Conservation (phyloP, 1,284 basidiomycete species). For the Peniophora sp. region DNA sequence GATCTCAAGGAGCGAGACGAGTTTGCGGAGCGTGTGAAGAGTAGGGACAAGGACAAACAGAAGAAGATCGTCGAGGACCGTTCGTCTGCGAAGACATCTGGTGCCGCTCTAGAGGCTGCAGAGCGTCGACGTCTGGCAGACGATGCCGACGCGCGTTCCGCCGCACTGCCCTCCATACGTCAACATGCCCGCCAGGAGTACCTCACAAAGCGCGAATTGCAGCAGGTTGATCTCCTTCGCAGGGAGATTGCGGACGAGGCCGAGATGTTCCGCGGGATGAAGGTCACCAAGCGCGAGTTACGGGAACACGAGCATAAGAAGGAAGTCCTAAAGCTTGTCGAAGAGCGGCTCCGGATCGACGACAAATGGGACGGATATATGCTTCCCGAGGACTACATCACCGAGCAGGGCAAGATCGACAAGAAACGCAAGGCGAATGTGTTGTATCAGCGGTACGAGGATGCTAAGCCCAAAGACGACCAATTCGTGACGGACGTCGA, state of each 20-base stretch:
- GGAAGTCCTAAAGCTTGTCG: constrained; percentile 85
- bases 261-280: constrained; percentile 82
- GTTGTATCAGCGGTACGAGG: constrained; percentile 91
- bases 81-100: constrained; percentile 58
- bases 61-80: constrained; percentile 93
- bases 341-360: constrained; percentile 89
- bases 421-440: constrained; percentile 94
- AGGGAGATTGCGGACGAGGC: constrained; percentile 93
- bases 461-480: constrained; percentile 81
- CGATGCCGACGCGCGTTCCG: constrained; percentile 68
- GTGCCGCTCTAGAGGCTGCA: constrained; percentile 78
- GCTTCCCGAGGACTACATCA: constrained; percentile 95
- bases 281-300: constrained; percentile 79
- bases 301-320: constrained; percentile 87
- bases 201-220: constrained; percentile 90
- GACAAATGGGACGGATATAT: constrained; percentile 93
- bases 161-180: constrained; percentile 80
- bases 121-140: constrained; percentile 79
- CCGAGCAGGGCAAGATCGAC: constrained; percentile 98
- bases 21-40: constrained; percentile 83
- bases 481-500: constrained; percentile 95
- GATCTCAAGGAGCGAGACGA: constrained; percentile 88
- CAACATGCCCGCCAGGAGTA: constrained; percentile 90
- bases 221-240: constrained; percentile 90
- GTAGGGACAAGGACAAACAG: constrained; percentile 78